A percentile compares a stretch with the other conserved stretches of the same genome.
Conservation (phyloP, 208 protist species). For the Trypanosoma brucei region DNA sequence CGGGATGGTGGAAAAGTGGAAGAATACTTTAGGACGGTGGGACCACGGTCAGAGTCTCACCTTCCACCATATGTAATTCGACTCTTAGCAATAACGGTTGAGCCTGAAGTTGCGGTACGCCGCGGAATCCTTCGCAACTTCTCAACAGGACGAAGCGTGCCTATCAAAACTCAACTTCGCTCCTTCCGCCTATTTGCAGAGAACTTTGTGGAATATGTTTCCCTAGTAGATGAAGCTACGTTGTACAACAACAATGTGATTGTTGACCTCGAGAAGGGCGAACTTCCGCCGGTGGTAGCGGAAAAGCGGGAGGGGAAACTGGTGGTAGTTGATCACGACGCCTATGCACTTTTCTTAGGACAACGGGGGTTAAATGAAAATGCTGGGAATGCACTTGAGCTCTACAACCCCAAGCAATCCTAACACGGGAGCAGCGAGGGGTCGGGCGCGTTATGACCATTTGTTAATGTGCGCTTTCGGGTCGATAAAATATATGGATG, state of each 20-base stretch:
- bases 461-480: too few species aligned
- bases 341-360: slow-evolving; percentile 62
- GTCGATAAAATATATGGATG: too few species aligned
- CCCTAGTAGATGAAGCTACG: slow-evolving; percentile 51
- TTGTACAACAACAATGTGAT: slow-evolving; percentile 89
- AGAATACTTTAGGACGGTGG: slow-evolving; percentile 56
- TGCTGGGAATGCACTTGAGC: slow-evolving; percentile 55
- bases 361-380: slow-evolving; percentile 63
- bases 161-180: slow-evolving; percentile 68
- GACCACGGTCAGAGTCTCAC: slow-evolving; percentile 32
- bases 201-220: slow-evolving; percentile 66
- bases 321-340: slow-evolving; percentile 51
- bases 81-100: slow-evolving; percentile 79
- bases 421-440: too few species aligned
- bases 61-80: slow-evolving; percentile 64
- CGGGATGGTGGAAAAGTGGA: slow-evolving; percentile 32
- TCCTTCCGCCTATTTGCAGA: slow-evolving; percentile 88
- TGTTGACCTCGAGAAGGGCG: slow-evolving; percentile 72
- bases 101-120: slow-evolving; percentile 80
- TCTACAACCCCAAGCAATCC: slow-evolving; percentile 27
- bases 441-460: too few species aligned
- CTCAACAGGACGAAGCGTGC: slow-evolving; percentile 70
- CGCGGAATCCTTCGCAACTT: slow-evolving; percentile 83
- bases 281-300: slow-evolving; percentile 71
- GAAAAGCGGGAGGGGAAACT: slow-evolving; percentile 39